phyloP scores from a whole-genome alignment of 2,329 filamentous ascomycete species.

The Trichocomaceae sp. region DNA sequence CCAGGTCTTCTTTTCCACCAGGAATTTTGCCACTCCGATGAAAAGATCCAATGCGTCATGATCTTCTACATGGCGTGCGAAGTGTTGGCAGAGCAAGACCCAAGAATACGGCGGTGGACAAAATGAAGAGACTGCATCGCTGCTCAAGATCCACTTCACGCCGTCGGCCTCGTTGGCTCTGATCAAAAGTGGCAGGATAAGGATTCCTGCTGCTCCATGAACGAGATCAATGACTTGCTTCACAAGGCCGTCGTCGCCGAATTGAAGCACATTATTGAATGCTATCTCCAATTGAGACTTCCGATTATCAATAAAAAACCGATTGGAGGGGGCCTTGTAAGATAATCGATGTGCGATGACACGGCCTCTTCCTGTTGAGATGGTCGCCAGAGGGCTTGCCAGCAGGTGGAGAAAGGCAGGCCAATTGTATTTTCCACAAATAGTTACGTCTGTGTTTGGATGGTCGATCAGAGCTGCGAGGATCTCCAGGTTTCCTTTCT shows the following conservation, averaged over 20 bases:
- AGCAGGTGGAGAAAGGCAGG: conserved; percentile 1
- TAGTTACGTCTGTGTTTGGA: conserved; percentile 7
- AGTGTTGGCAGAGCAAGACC: not conserved
- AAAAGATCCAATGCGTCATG: not conserved
- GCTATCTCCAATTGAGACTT: not conserved
- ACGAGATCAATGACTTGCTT: not conserved
- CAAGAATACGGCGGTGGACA: not conserved
- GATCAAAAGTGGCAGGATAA: conserved; percentile 1
- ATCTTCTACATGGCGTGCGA: not conserved
- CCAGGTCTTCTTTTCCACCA: conserved; percentile 10
- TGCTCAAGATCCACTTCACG: not conserved
- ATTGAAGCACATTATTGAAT: not conserved
- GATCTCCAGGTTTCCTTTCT: conserved; percentile 13
- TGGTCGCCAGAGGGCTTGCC: not conserved
- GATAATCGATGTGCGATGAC: not conserved
- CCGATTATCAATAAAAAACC: not conserved
- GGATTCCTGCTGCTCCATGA: not conserved
- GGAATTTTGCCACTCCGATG: conserved; percentile 5
- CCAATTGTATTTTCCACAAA: conserved; percentile 10
- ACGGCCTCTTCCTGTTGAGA: not conserved
- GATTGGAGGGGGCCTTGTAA: not conserved
- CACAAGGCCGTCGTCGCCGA: not conserved
- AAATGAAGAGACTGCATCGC: not conserved
- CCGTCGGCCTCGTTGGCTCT: not conserved
- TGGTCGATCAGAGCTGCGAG: conserved; percentile 10